Evolutionary conservation across 2,329 filamentous ascomycete genomes (phyloP), one percentile per base, ranked within the genome.

Genomic region (Aspergillus amoenus): DNA sequence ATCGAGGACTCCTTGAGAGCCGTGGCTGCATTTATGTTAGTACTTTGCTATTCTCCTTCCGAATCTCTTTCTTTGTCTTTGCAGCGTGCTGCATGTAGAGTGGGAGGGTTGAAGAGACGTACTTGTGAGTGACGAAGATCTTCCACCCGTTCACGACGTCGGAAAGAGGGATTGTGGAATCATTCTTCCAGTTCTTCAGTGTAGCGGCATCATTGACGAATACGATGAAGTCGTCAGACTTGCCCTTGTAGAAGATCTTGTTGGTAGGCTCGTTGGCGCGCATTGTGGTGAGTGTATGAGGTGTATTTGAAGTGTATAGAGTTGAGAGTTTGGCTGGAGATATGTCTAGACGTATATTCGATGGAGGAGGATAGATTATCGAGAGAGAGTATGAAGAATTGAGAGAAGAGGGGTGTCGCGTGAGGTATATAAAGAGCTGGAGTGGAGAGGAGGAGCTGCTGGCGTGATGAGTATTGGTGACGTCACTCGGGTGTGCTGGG

Each of bases 101-200:
- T 44, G 21, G 11, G 32, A 5, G 17, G 18, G 46, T 48, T 17
- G 17, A 48, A 18, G n/a, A 50, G 9, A 21, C 41, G 52, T 40
- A 97, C 93, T 88, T 89, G 81, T 95, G 90, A 37, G 92, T 96
- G 43, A 89, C 80, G 70, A 96, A 96, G 70, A 99, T 82, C 82
- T 96, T 90, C 82, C 91, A 97, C 7, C 89, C 83, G 57, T 88
- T 91, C 55, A 97, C 84, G 56, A 99, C 93, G 69, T 97, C 87
- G 1, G 90, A 84, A 47, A 97, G 79, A 39, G 94, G 89, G 30
- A 94, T 80, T 30, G 84, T 87, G 71, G 85, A 87, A 80, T 97
- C 93, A 4, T 73, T 79, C 81, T 87, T 86, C 93, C 93, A 97
- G 75, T 93, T 87, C 76, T 90, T 81, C 68, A 91, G 86, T 48